phyloP scores from a whole-genome alignment of 495 filamentous ascomycete genomes.

The Xylona heveae region DNA sequence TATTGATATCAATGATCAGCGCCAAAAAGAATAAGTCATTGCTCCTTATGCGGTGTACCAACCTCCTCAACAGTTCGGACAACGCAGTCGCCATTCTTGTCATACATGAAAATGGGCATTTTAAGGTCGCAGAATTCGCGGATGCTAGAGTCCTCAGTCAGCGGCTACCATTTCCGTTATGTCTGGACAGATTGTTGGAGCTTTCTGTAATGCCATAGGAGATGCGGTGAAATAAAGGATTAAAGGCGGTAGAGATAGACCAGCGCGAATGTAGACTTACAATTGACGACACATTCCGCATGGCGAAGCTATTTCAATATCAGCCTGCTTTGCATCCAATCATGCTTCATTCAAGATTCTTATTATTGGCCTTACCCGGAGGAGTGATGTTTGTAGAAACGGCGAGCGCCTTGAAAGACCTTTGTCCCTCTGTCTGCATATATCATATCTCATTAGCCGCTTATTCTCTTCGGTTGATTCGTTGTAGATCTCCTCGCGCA shows the following conservation, averaged over 20 bases:
- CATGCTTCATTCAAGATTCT: slow-evolving; percentile 14
- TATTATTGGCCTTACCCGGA: slow-evolving; percentile 54
- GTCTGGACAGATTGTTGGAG: too few species aligned
- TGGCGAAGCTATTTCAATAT: slow-evolving; percentile 8
- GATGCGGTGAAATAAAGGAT: not conserved
- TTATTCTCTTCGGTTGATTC: too few species aligned
- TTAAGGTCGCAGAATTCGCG: slow-evolving; percentile 49
- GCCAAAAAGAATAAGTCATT: not conserved
- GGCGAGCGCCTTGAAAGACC: slow-evolving; percentile 58
- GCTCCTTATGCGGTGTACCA: slow-evolving; percentile 9
- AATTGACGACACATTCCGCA: slow-evolving; percentile 34
- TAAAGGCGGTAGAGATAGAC: not conserved
- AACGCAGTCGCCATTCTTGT: slow-evolving; percentile 41
- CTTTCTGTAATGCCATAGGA: too few species aligned
- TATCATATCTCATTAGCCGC: slow-evolving; percentile 5
- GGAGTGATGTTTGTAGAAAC: slow-evolving; percentile 63
- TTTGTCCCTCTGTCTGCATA: slow-evolving; percentile 34
- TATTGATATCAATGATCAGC: slow-evolving; percentile 4
- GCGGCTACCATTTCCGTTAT: too few species aligned
- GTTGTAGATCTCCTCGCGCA: too few species aligned
- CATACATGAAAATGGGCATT: slow-evolving; percentile 82
- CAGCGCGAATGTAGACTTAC: slow-evolving; percentile 8
- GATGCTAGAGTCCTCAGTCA: slow-evolving; percentile 37
- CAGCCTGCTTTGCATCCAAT: not conserved
- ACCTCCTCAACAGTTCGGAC: slow-evolving; percentile 60